Evolutionary conservation across 1,139 yeast species (phyloP), one percentile per base, ranked within the genome.

Genomic region (Kodamaea derodonti): DNA sequence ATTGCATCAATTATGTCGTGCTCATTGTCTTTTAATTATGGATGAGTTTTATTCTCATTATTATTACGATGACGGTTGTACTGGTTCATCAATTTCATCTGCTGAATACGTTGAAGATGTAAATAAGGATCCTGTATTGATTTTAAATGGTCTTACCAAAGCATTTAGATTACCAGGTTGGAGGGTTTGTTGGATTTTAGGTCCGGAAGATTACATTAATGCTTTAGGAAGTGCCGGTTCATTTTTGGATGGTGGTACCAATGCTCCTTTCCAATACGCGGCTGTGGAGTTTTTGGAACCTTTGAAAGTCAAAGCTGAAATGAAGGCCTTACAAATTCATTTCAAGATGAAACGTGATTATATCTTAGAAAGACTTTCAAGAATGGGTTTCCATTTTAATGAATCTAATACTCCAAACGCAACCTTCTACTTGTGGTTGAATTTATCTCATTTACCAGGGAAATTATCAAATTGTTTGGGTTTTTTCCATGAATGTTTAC

Each of bases 131-230:
- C 83, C 84, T 0, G 84, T 78, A 5, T 65, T 78, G 45, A 77
- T 78, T 43, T 63, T 78, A 38, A 80, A 78, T 52, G 85, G 85
- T 2, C 62, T 78, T 31, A 78, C 85, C 33, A 78, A 78, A 55
- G 78, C 81, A 1, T 78, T 78, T 58, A 65, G 85, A 43, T 64
- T 78, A 35, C 84, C 85, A 3, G 85, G 85, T 2, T 78, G 84
- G 84, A 68, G 85, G 58, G 75, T 75, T 13, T 78, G 84, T 48
- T 78, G 85, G 85, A 65, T 78, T 38, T 60, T 78, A 39, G 85
- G 85, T 0, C 85, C 85, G 12, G 81, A 77, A 50, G 77, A 75
- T 35, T 78, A 78, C 49, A 74, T 78, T 46, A 64, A 62, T 36
- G 77, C 81, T 3, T 64, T 78, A 44, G 68, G 79, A 34, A 73